phyloP scores from a whole-genome alignment of 2,329 filamentous ascomycete genomes.

The Helminthosporium solani region DNA sequence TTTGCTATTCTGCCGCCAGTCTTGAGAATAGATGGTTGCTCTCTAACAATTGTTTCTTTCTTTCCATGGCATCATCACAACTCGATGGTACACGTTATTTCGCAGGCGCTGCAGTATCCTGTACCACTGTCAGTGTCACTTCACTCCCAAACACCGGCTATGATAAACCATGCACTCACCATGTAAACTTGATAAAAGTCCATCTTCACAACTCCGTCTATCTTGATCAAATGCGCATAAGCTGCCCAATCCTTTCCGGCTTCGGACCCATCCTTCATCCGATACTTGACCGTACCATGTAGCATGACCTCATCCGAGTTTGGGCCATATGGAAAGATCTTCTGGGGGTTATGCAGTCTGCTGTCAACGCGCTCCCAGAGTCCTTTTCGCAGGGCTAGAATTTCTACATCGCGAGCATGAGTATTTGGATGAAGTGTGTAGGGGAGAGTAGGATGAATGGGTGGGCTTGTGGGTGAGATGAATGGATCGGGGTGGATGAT shows the following conservation, averaged over 20 bases:
- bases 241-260: slow-evolving; percentile 56
- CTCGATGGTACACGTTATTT: too few species aligned
- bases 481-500: not conserved
- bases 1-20: too few species aligned
- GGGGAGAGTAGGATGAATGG: not conserved
- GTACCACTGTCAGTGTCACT: not conserved
- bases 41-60: too few species aligned
- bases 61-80: too few species aligned
- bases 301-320: slow-evolving; percentile 55
- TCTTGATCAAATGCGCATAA: slow-evolving; percentile 53
- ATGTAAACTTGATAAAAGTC: slow-evolving; percentile 58
- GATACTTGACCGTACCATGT: slow-evolving; percentile 55
- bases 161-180: slow-evolving; percentile 40
- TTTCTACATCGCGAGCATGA: slow-evolving; percentile 42
- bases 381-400: slow-evolving; percentile 52
- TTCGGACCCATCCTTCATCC: slow-evolving; percentile 52
- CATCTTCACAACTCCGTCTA: slow-evolving; percentile 56
- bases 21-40: too few species aligned
- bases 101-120: slow-evolving; percentile 1
- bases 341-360: slow-evolving; percentile 48
- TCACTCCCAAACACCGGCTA: not conserved
- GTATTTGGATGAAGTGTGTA: not conserved
- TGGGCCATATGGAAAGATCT: slow-evolving; percentile 54
- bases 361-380: slow-evolving; percentile 56
- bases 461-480: too few species aligned